These are phyloP conservation scores for Exsudoporus frostii DNA, from an alignment of 768 basidiomycete species.

Conservation along the genomic window DNA sequence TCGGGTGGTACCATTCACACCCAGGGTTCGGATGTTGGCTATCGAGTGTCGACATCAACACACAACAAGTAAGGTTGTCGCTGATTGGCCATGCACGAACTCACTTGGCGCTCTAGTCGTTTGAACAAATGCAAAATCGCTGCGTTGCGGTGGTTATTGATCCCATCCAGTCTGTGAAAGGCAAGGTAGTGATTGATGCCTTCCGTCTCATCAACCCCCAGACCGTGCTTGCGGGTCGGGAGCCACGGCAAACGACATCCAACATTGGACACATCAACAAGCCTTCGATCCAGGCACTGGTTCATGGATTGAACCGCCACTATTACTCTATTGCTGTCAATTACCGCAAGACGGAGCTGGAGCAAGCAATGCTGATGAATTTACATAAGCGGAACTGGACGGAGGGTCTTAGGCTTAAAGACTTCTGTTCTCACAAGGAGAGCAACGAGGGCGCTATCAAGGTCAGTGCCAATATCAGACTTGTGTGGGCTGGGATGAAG, in stretches of 20 bases:
- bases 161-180: conserved; percentile 98
- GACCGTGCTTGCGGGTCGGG: conserved; percentile 84
- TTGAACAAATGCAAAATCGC: conserved; percentile 89
- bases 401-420: conserved; percentile 87
- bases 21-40: conserved; percentile 99
- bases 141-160: conserved; percentile 98
- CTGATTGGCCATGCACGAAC: conserved; percentile 1
- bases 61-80: conserved; percentile 71
- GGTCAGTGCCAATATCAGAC: conserved; percentile 46
- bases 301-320: conserved; percentile 96
- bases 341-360: conserved; percentile 96
- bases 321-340: conserved; percentile 98
- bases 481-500: conserved; percentile 17
- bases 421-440: conserved; percentile 87
- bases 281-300: conserved; percentile 97
- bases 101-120: conserved; percentile 59
- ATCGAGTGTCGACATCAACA: conserved; percentile 98
- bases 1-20: conserved; percentile 99
- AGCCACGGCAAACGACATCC: conserved; percentile 95
- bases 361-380: conserved; percentile 99
- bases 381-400: conserved; percentile 99
- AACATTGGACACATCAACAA: conserved; percentile 99
- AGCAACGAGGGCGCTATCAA: conserved; percentile 92
- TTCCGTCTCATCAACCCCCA: conserved; percentile 96
- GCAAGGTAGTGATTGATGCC: conserved; percentile 98